These are phyloP conservation scores for Kuraishia piskuri DNA, from an alignment of 805 yeast genomes.

Conservation along the genomic window DNA sequence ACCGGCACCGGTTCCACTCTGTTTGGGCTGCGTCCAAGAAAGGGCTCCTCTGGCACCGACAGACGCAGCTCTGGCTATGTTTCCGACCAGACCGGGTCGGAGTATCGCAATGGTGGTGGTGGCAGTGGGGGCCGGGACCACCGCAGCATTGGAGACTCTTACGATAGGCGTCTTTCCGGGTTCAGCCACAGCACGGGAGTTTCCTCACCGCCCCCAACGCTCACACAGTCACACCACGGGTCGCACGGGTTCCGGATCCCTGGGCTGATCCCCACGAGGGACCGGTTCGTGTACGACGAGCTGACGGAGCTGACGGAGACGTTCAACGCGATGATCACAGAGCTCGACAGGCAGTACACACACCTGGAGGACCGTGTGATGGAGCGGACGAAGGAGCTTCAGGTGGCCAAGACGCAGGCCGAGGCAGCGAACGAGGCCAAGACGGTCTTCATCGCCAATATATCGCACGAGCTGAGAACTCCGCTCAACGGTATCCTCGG, in stretches of 20 bases:
- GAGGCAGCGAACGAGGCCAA: conserved; percentile 96
- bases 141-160: background rate
- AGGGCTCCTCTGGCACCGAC: background rate
- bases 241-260: conserved; percentile 5
- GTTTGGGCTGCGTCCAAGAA: background rate
- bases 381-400: conserved; percentile 80
- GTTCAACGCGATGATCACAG: conserved; percentile 86
- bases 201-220: background rate
- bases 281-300: conserved; percentile 68
- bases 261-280: conserved; percentile 29
- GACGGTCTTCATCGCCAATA: conserved; percentile 86
- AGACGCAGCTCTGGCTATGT: background rate
- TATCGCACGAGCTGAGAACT: conserved; percentile 89
- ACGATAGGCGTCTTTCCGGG: background rate
- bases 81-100: background rate
- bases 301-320: conserved; percentile 82
- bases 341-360: conserved; percentile 73
- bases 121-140: too few species aligned
- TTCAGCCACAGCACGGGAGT: background rate
- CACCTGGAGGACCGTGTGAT: conserved; percentile 83
- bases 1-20: background rate
- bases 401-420: conserved; percentile 57
- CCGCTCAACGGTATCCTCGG: conserved; percentile 95
- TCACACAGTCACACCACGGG: background rate
- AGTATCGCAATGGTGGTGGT: background rate